phyloP scores from a whole-genome alignment of 805 yeast species.

The Jamesozyma lodderae region DNA sequence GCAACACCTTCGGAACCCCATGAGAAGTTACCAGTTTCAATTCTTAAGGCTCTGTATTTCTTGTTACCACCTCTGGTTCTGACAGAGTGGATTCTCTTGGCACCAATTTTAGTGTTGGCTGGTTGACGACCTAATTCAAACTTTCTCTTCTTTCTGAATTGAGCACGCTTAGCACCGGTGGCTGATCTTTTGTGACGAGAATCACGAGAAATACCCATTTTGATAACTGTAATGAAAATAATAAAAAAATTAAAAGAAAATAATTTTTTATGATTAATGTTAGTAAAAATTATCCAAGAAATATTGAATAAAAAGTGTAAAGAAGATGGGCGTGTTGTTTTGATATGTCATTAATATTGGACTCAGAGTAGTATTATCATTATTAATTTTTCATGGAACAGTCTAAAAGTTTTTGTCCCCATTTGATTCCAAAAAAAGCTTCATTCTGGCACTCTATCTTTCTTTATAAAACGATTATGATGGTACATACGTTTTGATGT shows the following conservation, averaged over 20 bases:
- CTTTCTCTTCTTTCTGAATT: slow-evolving; percentile 99
- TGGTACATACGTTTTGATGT: slow-evolving; percentile 27
- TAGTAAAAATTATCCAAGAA: too few species aligned
- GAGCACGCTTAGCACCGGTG: slow-evolving; percentile 99
- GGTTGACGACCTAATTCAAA: slow-evolving; percentile 99
- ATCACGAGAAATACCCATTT: slow-evolving; percentile 99
- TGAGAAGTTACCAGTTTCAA: slow-evolving; percentile 98
- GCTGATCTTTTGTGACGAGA: slow-evolving; percentile 99
- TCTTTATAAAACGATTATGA: background rate
- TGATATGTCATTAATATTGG: background rate
- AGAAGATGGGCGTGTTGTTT: background rate
- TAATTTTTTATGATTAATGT: too few species aligned
- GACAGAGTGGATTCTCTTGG: slow-evolving; percentile 87
- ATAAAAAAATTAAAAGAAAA: background rate
- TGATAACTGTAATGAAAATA: slow-evolving; percentile 25
- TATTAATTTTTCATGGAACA: too few species aligned
- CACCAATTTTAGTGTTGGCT: slow-evolving; percentile 97
- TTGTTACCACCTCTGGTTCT: slow-evolving; percentile 99
- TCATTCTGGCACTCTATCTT: background rate
- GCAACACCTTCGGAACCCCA: slow-evolving; percentile 99
- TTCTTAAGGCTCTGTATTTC: slow-evolving; percentile 99
- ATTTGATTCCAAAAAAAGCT: too few species aligned
- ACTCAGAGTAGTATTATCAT: too few species aligned
- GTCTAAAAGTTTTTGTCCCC: too few species aligned
- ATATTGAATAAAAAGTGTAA: too few species aligned